Evolutionary conservation across 179 eudicot species (phyloP), one percentile per base, ranked within the genome.

Genomic region (Vitellaria paradoxa): DNA sequence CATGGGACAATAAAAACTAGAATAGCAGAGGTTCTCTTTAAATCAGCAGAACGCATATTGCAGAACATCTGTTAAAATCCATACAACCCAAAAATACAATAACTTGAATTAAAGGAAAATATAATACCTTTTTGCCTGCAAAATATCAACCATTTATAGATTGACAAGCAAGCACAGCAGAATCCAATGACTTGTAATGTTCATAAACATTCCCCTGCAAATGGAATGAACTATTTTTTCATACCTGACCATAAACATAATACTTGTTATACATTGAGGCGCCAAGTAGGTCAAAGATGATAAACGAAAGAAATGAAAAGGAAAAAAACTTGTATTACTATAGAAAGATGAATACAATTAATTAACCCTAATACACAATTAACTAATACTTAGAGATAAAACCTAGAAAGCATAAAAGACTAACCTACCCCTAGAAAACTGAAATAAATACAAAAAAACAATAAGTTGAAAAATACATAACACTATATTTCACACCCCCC

Each of bases 131-230:
- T 81, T 95, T 95, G 65, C 97, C 97, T 75, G 97, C 97, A 80
- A 95, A 95, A 81, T 85, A 95, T 53, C 98, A 98, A 70, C 92
- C 98, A 82, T 95, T 93, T 67, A 88, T 82, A 64, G 96, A 87
- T 40, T 87, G 89, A 85, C 85, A 88, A 55, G 99, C 97, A 73
- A 84, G 87, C 78, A 87, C 75, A 76, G 97, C 93, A 20, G 98
- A 90, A 79, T 91, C 98, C 88, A 91, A 70, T 37, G 90, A 84
- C 84, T 85, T 88, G 63, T 93, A 95, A 79, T 95, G 98, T 55
- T 91, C 97, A 81, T 95, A 95, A 21, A 95, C 93, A 82, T 95
- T 95, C 78, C 97, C 99, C 76, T 96, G 92, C 87, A 95, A 80
- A 88, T 95, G 99, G 73, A 86, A 81, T 77, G 96, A 93, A 64